These are phyloP conservation scores for Colletotrichum noveboracense DNA, from an alignment of 2,329 filamentous ascomycete genomes.

Conservation along the genomic window DNA sequence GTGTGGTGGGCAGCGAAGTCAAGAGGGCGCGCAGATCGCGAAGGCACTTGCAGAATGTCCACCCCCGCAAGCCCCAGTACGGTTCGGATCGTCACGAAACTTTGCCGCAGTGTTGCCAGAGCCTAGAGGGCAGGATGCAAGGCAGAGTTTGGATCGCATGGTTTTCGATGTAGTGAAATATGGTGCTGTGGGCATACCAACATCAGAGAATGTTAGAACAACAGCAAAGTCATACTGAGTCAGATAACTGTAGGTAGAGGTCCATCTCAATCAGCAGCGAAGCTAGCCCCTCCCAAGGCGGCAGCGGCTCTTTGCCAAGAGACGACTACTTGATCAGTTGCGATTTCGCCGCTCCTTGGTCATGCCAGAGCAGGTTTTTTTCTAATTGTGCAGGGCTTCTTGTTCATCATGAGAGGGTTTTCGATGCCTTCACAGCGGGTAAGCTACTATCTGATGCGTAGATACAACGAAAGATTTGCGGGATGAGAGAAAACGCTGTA, in stretches of 20 bases:
- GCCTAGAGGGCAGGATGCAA: background rate
- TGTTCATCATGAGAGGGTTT: background rate
- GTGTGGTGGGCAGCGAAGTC: background rate
- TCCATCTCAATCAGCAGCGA: background rate
- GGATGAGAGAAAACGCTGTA: background rate
- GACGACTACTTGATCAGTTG: background rate
- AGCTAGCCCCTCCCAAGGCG: background rate
- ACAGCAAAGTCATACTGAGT: background rate
- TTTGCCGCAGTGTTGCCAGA: slow-evolving; percentile 12
- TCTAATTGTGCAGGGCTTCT: background rate
- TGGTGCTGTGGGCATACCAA: background rate
- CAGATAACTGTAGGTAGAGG: background rate
- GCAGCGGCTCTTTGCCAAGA: slow-evolving; percentile 12
- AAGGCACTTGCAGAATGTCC: slow-evolving; percentile 13
- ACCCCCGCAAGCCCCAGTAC: slow-evolving; percentile 10
- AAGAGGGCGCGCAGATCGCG: slow-evolving; percentile 12
- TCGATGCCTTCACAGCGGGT: background rate
- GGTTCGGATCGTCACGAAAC: slow-evolving; percentile 5
- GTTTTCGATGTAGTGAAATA: background rate
- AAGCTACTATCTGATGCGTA: background rate
- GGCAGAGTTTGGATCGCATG: background rate
- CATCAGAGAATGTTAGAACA: background rate
- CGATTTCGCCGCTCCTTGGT: background rate
- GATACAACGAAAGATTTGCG: background rate
- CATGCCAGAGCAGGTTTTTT: background rate